These are phyloP conservation scores for Geotrichum citri-aurantii DNA, from an alignment of 1,139 yeast species.

Conservation along the genomic window DNA sequence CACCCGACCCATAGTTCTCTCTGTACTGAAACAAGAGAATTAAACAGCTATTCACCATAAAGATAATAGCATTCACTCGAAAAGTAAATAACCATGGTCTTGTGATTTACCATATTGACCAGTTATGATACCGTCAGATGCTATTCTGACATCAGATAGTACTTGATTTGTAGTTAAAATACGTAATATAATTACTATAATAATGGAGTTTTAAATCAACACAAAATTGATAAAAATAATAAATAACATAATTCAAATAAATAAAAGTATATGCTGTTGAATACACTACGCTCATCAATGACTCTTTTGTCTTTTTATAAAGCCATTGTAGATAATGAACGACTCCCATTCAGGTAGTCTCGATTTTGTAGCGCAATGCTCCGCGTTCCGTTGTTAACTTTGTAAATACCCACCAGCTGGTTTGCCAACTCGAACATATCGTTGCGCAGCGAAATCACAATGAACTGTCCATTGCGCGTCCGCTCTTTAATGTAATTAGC, in stretches of 20 bases:
- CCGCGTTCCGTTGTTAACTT: constrained; percentile 83
- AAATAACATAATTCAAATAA: neutral
- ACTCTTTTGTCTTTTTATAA: no score
- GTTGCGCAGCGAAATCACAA: constrained; percentile 89
- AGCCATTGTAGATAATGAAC: neutral
- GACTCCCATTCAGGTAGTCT: constrained; percentile 35
- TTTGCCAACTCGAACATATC: constrained; percentile 97
- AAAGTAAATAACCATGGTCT: neutral
- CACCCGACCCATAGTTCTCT: no score
- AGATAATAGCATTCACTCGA: no score
- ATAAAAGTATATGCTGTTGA: neutral
- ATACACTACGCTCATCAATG: no score
- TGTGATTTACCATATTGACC: neutral
- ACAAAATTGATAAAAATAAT: no score
- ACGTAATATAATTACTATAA: no score
- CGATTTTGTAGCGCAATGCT: constrained; percentile 72
- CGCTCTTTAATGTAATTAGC: constrained; percentile 95
- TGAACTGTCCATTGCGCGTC: constrained; percentile 92
- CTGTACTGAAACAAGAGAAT: no score
- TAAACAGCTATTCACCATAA: no score
- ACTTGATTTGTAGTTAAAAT: no score
- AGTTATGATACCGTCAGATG: neutral
- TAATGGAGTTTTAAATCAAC: no score
- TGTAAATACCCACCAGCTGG: constrained; percentile 91
- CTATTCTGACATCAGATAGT: neutral